These are phyloP conservation scores for Cercophora scortea DNA, from an alignment of 495 filamentous ascomycete genomes.

Conservation along the genomic window DNA sequence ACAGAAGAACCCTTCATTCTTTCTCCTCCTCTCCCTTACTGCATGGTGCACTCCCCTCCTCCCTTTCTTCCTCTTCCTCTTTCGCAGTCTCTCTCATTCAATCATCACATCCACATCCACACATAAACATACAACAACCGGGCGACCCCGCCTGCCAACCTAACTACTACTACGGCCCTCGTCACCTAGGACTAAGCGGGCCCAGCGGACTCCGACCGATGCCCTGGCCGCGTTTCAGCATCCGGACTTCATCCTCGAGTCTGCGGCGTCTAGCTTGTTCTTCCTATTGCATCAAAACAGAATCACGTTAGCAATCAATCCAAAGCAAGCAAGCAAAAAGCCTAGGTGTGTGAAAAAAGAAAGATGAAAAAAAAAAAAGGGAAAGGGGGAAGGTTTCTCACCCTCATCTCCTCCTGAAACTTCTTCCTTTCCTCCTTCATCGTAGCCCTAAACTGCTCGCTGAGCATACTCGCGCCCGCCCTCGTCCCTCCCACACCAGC, in stretches of 20 bases:
- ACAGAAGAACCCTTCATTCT: too few relatives aligned
- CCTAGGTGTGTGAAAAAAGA: too few relatives aligned
- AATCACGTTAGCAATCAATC: conserved; percentile 8
- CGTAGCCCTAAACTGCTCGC: conserved; percentile 31
- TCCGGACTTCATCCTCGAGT: conserved; percentile 37
- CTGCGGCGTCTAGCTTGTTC: conserved; percentile 38
- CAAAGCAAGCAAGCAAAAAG: neutral
- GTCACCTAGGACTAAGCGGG: conserved; percentile 11
- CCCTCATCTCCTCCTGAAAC: conserved; percentile 42
- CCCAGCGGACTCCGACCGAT: conserved; percentile 29
- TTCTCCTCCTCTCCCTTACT: too few relatives aligned
- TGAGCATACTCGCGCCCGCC: conserved; percentile 25
- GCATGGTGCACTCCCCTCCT: too few relatives aligned
- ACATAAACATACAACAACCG: too few relatives aligned
- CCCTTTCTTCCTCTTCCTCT: too few relatives aligned
- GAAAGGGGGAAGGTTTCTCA: too few relatives aligned
- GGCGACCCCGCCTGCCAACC: too few relatives aligned
- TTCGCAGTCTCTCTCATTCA: too few relatives aligned
- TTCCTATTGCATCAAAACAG: conserved; percentile 23
- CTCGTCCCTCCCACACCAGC: conserved; percentile 3
- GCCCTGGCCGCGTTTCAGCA: conserved; percentile 22
- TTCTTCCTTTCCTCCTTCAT: conserved; percentile 46
- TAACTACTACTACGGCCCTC: too few relatives aligned
- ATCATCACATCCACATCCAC: too few relatives aligned
- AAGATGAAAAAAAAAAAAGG: neutral